Base-by-base conservation (phyloP, 371 early-diverging fungal species). In the Syncephalis plumigaleata region DNA sequence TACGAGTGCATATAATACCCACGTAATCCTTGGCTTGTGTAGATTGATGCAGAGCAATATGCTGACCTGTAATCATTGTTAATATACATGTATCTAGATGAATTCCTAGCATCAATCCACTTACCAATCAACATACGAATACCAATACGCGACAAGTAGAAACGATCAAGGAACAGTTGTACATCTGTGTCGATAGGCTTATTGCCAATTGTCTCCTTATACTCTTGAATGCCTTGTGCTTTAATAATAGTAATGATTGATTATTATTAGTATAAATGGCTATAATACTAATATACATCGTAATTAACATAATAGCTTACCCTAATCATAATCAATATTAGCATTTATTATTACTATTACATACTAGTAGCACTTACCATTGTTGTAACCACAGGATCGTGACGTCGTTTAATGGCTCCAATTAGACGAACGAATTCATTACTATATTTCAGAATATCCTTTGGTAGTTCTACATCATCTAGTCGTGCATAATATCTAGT, bases 131-230 rank as follows among this genome's bases (percentile, higher is more conserved):
- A 68, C 89, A 93, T 89, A 50, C 97, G 82, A 53, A 96, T 93
- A 15, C 97, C 97, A 52, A 96, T 96, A 39, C 97, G 83, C 22
- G 91, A 90, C 80, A 93, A 80, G 67, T 92, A 93, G 64, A 96
- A 96, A n/a, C 92, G 77, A 64, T 93, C 94, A 52, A 96, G 64
- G 57, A 96, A 96, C 22, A 73, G 68, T 63, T 96, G 93, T 8
- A 92, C 71, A 42, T 81, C 87, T 31, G 74, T 75, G 56, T 91
- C 88, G 25, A 87, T 76, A 16, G 61, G 39, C 8, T 63, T 55
- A 2, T 67, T 68, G 42, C 61, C 71, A 50, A 57, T 75, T 55
- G 63, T 59, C 43, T 82, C 74, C 63, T 95, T 95, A 60, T 86
- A 85, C 61, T 95, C 92, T 44, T 82, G 67, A 43, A 95, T 84